Evolutionary conservation across 176 grass and related monocot species (phyloP).

Genomic region (Puccinellia tenuiflora): DNA sequence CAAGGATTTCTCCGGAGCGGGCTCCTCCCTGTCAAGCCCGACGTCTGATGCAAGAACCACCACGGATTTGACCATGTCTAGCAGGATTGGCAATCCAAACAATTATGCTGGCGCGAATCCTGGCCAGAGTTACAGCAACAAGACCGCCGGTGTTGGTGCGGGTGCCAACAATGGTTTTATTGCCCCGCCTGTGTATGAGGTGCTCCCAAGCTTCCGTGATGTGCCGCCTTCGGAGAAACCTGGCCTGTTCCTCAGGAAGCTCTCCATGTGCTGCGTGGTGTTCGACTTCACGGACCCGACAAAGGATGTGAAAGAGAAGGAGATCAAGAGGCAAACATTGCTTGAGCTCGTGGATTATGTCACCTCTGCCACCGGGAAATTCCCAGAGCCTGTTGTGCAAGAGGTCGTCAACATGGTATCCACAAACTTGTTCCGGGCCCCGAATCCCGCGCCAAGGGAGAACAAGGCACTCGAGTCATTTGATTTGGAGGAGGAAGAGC

Average conservation of each 20-base stretch:
- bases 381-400: conserved; percentile 43
- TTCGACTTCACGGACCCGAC: conserved; percentile 60
- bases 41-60: conserved; percentile 45
- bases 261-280: conserved; percentile 49
- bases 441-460: conserved; percentile 34
- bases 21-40: conserved; percentile 37
- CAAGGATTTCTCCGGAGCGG: conserved; percentile 48
- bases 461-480: conserved; percentile 46
- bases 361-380: conserved; percentile 49
- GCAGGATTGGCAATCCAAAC: conserved; percentile 28
- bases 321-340: conserved; percentile 61
- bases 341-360: conserved; percentile 68
- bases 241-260: conserved; percentile 47
- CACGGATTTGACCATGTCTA: conserved; percentile 49
- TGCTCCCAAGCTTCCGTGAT: conserved; percentile 53
- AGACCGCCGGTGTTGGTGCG: neutral
- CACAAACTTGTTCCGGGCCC: conserved; percentile 49
- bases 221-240: conserved; percentile 45
- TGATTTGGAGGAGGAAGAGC: conserved; percentile 75
- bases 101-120: conserved; percentile 24
- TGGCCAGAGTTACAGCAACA: conserved; percentile 25
- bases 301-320: conserved; percentile 67
- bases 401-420: conserved; percentile 52
- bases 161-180: conserved; percentile 37
- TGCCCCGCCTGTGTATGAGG: conserved; percentile 22